Conservation (phyloP, 257 asterid genomes). For the Ehretia macrophylla region DNA sequence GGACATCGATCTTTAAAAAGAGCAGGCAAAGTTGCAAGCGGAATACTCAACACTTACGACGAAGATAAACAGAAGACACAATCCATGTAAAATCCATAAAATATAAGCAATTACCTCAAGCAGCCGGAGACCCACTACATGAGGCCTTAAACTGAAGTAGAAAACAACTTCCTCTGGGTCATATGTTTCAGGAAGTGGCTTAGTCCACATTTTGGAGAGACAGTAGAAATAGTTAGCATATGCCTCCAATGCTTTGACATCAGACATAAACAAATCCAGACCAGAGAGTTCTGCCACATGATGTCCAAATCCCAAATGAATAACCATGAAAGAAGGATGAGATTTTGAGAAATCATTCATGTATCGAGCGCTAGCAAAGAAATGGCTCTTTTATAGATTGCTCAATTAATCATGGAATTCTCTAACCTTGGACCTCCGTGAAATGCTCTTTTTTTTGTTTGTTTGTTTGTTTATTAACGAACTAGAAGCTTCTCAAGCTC, state of each 20-base stretch:
- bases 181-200: conserved; percentile 86
- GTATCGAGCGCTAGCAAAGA: too few relatives aligned
- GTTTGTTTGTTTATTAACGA: too few relatives aligned
- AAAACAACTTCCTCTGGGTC: conserved; percentile 63
- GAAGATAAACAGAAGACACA: neutral
- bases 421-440: too few relatives aligned
- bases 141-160: conserved; percentile 88
- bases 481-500: too few relatives aligned
- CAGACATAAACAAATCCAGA: conserved; percentile 73
- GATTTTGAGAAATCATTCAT: neutral
- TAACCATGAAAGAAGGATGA: conserved; percentile 5
- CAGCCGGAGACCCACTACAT: conserved; percentile 73
- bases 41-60: neutral
- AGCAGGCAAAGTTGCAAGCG: neutral
- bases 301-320: conserved; percentile 14
- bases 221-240: conserved; percentile 60
- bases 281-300: conserved; percentile 71
- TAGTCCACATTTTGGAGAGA: conserved; percentile 73
- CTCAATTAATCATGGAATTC: too few relatives aligned
- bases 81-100: conserved; percentile 1
- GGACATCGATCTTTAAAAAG: too few relatives aligned
- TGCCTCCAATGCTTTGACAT: conserved; percentile 75
- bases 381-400: too few relatives aligned
- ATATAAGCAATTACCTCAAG: conserved; percentile 58
- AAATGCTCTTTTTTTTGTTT: too few relatives aligned